A percentile compares a stretch with the other conserved stretches of the same genome.
These are phyloP conservation scores for Calonectria pteridis DNA, from an alignment of 2,329 filamentous ascomycete genomes.

Conservation along the genomic window DNA sequence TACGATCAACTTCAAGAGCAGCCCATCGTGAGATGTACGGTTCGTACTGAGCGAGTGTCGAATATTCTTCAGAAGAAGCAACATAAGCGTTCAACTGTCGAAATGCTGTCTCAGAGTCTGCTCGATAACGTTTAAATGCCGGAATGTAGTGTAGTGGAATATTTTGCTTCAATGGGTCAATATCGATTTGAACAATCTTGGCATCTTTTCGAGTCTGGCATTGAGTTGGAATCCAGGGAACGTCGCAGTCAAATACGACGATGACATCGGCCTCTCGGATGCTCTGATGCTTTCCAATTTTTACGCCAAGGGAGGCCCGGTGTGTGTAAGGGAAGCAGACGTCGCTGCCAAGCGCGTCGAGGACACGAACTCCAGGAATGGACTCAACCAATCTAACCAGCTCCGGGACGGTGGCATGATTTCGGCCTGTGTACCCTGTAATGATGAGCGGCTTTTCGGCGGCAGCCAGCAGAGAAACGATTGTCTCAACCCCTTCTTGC, in stretches of 20 bases:
- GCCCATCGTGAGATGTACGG: slow-evolving; percentile 10
- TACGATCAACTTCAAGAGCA: slow-evolving; percentile 1
- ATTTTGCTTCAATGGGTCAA: slow-evolving; percentile 75
- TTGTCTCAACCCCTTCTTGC: slow-evolving; percentile 46
- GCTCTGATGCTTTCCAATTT: slow-evolving; percentile 78
- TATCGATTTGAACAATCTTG: slow-evolving; percentile 71
- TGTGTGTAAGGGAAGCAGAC: slow-evolving; percentile 83
- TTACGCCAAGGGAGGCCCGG: slow-evolving; percentile 74
- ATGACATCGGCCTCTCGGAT: slow-evolving; percentile 86
- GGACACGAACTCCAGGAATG: slow-evolving; percentile 74
- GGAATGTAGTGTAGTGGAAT: slow-evolving; percentile 80
- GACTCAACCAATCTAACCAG: slow-evolving; percentile 75
- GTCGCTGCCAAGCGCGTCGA: slow-evolving; percentile 81
- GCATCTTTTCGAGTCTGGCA: slow-evolving; percentile 65
- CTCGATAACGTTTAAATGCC: slow-evolving; percentile 73
- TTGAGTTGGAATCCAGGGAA: slow-evolving; percentile 89
- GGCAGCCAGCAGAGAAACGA: slow-evolving; percentile 12
- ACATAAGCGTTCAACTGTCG: slow-evolving; percentile 39
- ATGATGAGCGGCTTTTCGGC: slow-evolving; percentile 25
- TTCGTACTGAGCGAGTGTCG: neutral
- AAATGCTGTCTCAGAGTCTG: slow-evolving; percentile 73
- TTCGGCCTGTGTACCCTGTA: slow-evolving; percentile 23
- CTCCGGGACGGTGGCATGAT: slow-evolving; percentile 46
- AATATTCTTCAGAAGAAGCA: neutral
- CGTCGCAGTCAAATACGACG: slow-evolving; percentile 86